phyloP scores from a whole-genome alignment of 768 basidiomycete genomes.

The Coprinopsis sp. region DNA sequence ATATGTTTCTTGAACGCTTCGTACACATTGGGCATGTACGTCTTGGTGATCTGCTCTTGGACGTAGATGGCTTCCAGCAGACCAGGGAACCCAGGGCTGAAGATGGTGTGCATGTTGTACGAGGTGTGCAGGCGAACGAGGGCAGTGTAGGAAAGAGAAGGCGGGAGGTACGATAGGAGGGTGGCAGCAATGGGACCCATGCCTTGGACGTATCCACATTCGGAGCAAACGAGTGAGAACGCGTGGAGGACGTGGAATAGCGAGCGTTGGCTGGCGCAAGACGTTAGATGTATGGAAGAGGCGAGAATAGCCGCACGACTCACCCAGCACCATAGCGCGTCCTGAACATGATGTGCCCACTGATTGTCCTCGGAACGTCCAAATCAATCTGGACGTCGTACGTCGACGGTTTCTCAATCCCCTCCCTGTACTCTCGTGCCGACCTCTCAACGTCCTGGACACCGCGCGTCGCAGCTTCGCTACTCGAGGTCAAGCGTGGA shows the following conservation, averaged over 20 bases:
- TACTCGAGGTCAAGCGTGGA: constrained; percentile 1
- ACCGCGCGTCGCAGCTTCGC: constrained; percentile 33
- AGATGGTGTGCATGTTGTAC: constrained; percentile 84
- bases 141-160: constrained; percentile 80
- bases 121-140: constrained; percentile 86
- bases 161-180: constrained; percentile 88
- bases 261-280: constrained; percentile 70
- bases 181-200: constrained; percentile 98
- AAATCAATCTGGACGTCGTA: constrained; percentile 98
- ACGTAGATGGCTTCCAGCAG: constrained; percentile 94
- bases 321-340: constrained; percentile 96
- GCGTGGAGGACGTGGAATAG: constrained; percentile 93
- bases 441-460: constrained; percentile 40
- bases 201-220: constrained; percentile 96
- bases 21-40: constrained; percentile 87
- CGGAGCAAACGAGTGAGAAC: constrained; percentile 78
- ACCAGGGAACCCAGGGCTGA: constrained; percentile 93
- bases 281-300: neutral
- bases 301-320: constrained; percentile 25
- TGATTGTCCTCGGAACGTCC: constrained; percentile 95
- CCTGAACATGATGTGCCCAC: constrained; percentile 89
- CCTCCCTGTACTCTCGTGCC: constrained; percentile 51
- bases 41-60: constrained; percentile 84
- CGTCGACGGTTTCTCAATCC: constrained; percentile 72
- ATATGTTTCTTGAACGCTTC: constrained; percentile 80